phyloP scores from a whole-genome alignment of 441 rosid species.

The Gossypium laxum region DNA sequence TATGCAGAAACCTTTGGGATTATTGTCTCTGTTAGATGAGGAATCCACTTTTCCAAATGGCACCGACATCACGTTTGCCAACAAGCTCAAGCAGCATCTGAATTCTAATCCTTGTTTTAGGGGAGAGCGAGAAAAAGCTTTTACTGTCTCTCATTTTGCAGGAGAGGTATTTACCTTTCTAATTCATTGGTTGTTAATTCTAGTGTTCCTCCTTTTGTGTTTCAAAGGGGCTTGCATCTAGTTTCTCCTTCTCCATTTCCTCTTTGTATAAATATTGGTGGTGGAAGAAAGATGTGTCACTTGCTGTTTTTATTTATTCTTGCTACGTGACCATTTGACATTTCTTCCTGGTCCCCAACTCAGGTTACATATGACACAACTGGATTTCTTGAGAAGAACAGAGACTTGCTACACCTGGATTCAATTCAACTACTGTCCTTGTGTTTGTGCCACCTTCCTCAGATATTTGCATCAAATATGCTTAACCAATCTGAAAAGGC shows the following conservation, averaged over 20 bases:
- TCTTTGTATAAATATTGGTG: background rate
- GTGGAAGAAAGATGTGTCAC: background rate
- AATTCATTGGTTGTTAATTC: background rate
- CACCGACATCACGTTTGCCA: slow-evolving; percentile 82
- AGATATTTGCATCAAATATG: slow-evolving; percentile 81
- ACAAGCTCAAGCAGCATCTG: slow-evolving; percentile 87
- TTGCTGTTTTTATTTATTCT: slow-evolving; percentile 10
- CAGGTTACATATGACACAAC: slow-evolving; percentile 91
- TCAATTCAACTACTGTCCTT: slow-evolving; percentile 87
- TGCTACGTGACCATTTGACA: slow-evolving; percentile 21
- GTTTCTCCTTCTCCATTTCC: background rate
- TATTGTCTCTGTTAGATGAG: slow-evolving; percentile 74
- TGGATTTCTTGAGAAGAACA: slow-evolving; percentile 93
- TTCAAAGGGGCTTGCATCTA: background rate
- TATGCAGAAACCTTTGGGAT: slow-evolving; percentile 82
- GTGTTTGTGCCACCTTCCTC: slow-evolving; percentile 80
- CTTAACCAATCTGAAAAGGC: slow-evolving; percentile 72
- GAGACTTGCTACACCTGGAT: slow-evolving; percentile 85
- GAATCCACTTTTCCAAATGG: slow-evolving; percentile 97
- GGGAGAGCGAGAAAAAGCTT: slow-evolving; percentile 75
- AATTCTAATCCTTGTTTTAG: slow-evolving; percentile 62
- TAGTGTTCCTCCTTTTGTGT: background rate
- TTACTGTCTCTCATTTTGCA: slow-evolving; percentile 81
- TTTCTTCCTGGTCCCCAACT: slow-evolving; percentile 22
- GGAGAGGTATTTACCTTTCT: slow-evolving; percentile 57